phyloP scores from a whole-genome alignment of 2,329 filamentous ascomycete species.

The Pseudogymnoascus sp. region DNA sequence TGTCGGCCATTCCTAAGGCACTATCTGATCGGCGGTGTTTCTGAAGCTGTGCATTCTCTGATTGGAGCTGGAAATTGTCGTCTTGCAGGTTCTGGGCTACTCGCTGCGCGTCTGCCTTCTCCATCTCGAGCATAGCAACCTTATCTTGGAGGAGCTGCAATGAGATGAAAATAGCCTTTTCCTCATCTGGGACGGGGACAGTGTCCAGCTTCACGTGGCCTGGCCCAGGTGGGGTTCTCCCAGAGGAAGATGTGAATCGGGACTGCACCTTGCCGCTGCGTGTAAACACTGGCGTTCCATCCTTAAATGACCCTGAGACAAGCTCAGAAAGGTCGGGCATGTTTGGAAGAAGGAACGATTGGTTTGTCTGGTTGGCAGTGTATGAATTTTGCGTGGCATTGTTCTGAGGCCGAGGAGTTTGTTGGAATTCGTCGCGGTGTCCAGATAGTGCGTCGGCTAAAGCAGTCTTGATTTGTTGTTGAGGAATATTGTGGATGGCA shows the following conservation, averaged over 20 bases:
- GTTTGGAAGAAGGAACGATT: constrained; percentile 56
- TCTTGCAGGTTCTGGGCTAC: constrained; percentile 44
- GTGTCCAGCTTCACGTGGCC: constrained; percentile 44
- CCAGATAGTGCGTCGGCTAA: constrained; percentile 9
- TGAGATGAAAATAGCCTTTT: constrained; percentile 57
- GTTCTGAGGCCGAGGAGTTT: constrained; percentile 19
- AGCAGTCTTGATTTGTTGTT: constrained; percentile 15
- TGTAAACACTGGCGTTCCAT: constrained; percentile 37
- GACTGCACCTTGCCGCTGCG: constrained; percentile 44
- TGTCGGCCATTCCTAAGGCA: constrained; percentile 28
- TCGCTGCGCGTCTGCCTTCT: constrained; percentile 45
- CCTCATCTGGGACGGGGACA: constrained; percentile 52
- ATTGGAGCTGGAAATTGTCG: constrained; percentile 44
- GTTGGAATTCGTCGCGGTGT: constrained; percentile 4
- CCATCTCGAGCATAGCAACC: constrained; percentile 48
- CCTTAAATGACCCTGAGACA: constrained; percentile 43
- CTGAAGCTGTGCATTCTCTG: constrained; percentile 37
- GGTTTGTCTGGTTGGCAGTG: constrained; percentile 45
- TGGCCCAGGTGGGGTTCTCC: constrained; percentile 27
- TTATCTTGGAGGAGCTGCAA: constrained; percentile 52
- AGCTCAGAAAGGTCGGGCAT: constrained; percentile 55
- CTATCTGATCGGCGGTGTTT: constrained; percentile 39
- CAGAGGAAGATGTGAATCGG: constrained; percentile 46
- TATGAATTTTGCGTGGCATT: constrained; percentile 28
- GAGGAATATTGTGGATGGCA: constrained; percentile 23